Evolutionary conservation across 2,329 filamentous ascomycete species (phyloP), one percentile per base, ranked within the genome.

Genomic region (Xylaria sp.): DNA sequence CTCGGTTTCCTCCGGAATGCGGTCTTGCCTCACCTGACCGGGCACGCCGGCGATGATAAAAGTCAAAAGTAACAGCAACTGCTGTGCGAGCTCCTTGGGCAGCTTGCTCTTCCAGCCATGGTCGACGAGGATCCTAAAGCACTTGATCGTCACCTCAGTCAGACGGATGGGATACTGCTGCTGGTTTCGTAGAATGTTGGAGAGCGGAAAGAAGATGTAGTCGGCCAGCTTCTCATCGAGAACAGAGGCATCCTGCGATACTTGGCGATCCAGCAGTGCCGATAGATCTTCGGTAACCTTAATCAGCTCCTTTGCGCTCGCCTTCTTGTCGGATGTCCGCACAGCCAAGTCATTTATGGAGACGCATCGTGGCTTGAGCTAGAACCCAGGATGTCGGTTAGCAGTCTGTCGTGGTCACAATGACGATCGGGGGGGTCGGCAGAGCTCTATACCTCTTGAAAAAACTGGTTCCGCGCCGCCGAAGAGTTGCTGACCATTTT

Each of bases 141-240:
- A 95, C 78, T 90, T 89, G 55, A 98, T 84, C 36, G 91, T 90
- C 52, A 92, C 81, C 78, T 99, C 96, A 8, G 96, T 82, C 49
- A 93, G 84, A 43, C 87, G 86, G 56, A 92, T 87, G 0, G 94
- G 90, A 63, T 94, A 89, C 57, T 87, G 85, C 71, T 92, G 88
- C 73, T 93, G 91, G 71, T 90, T 87, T 67, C 93, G 91, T 75
- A 99, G 91, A 48, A 98, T 89, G 74, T 96, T 92, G 0, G 93
- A 94, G 0, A 99, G 84, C 0, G 96, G 96, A 71, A 98, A 97
- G 83, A 98, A 98, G 76, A 92, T 88, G 84, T 98, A 99, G 82
- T 98, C 94, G 15, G 94, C 94, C 20, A 98, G 83, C 78, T 94
- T 95, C 62, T 90, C 86, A 78, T 98, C 93, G 20, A 98, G 79